Base-by-base conservation (phyloP, 768 basidiomycete species). In the Calocera viscosa region DNA sequence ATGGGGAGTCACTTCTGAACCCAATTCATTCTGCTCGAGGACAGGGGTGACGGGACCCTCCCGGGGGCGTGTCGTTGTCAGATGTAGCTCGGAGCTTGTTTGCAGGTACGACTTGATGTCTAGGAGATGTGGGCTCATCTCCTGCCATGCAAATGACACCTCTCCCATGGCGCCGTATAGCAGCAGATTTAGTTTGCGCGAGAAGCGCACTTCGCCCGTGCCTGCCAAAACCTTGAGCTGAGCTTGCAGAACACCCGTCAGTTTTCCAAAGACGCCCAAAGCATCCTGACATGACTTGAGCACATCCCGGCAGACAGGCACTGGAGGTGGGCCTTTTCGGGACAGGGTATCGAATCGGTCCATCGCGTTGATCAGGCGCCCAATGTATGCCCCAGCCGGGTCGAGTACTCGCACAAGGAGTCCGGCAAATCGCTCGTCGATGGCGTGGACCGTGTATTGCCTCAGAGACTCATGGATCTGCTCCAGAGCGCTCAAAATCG, bases 101-200 rank as follows among this genome's bases (percentile, higher is more conserved):
- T 72, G 80, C 28, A 91, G 76, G 64, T 87, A 80, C 2, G 87
- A 85, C 69, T 82, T 83, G 53, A 95, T 82, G 24, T 83, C 80
- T 26, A 87, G 85, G 2, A 91, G 77, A 30, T 91, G 83, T 16
- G 88, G 87, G 17, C 81, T 78, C 77, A 95, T 86, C 17, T 80
- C 77, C 73, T 83, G 83, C 96, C 96, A 99, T 2, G 93, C 87
- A 69, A 81, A 80, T 1, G 89, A 85, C 49, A 97, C 85, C 75
- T 99, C 96, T 5, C 88, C 90, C 71, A 87, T 85, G 16, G 92
- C 89, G 10, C 92, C 94, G 72, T 93, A 94, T 38, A 98, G 80
- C 76, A 91, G 87, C 66, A 96, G 77, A 34, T 95, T 77, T 73
- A 98, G 84, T 72, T 90, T 90, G 35, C 94, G 81, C 64, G 91